Percentiles rank a stretch among this genome's conserved stretches.
phyloP scores from a whole-genome alignment of 345 rosid species.

The Angophora floribunda region DNA sequence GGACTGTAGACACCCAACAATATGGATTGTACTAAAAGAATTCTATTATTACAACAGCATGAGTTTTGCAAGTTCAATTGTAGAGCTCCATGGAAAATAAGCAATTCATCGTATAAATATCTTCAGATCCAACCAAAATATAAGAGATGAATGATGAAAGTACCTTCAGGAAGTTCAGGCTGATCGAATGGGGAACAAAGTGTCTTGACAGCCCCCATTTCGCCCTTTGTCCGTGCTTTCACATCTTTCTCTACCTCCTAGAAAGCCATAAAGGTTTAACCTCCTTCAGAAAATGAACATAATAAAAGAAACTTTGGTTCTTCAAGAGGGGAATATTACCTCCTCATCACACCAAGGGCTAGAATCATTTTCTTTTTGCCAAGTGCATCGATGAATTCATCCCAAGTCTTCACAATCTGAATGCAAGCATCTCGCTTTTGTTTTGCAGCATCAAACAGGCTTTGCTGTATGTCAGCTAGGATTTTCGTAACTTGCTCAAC shows the following conservation, averaged over 20 bases:
- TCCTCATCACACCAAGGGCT: constrained; percentile 98
- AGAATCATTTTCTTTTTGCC: constrained; percentile 73
- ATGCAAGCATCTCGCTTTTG: constrained; percentile 69
- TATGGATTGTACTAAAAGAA: not conserved
- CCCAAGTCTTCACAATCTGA: constrained; percentile 67
- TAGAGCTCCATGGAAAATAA: not conserved
- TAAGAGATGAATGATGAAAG: not conserved
- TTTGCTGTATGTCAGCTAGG: constrained; percentile 54
- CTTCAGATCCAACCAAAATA: not conserved
- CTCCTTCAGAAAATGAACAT: not conserved
- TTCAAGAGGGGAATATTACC: constrained; percentile 20
- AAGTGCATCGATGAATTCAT: constrained; percentile 69
- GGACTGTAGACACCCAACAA: not conserved
- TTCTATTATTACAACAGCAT: not conserved
- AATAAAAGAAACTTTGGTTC: not conserved
- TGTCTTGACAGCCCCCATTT: constrained; percentile 86
- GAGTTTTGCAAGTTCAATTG: not conserved
- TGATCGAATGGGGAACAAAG: constrained; percentile 94
- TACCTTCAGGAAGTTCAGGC: constrained; percentile 84
- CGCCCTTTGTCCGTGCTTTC: constrained; percentile 83
- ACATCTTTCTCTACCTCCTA: constrained; percentile 94
- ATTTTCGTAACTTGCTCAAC: constrained; percentile 48
- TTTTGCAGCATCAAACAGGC: constrained; percentile 60
- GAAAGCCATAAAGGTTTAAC: not conserved
- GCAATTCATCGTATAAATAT: not conserved